A percentile compares a stretch with the other conserved stretches of the same genome.
Conservation (phyloP, 2,329 filamentous ascomycete species). For the Trichoderma sp. region DNA sequence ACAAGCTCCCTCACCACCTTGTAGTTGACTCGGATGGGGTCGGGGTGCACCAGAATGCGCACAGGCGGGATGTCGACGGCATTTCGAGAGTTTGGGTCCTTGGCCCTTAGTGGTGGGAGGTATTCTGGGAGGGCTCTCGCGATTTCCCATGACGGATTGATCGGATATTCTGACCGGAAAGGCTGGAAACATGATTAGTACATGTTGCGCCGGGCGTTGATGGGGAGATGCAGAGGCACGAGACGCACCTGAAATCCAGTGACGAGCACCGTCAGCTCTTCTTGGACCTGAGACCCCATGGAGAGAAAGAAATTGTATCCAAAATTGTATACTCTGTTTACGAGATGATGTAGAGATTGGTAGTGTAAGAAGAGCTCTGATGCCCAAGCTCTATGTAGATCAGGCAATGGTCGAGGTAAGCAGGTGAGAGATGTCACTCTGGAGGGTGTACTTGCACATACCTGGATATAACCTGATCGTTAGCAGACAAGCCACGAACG, state of each 20-base stretch:
- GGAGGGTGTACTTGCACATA: neutral
- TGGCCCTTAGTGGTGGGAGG: constrained; percentile 52
- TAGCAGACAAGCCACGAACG: neutral
- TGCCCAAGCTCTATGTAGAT: neutral
- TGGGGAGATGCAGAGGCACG: neutral
- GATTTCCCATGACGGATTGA: constrained; percentile 82
- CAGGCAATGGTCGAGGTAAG: neutral
- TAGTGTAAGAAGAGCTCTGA: neutral
- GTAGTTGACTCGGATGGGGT: constrained; percentile 71
- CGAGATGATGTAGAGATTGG: neutral
- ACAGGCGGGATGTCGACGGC: constrained; percentile 44
- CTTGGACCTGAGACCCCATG: constrained; percentile 39
- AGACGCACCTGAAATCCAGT: constrained; percentile 56
- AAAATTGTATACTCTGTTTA: neutral
- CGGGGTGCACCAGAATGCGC: constrained; percentile 61
- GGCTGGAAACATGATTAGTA: constrained; percentile 50
- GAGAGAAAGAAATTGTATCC: neutral
- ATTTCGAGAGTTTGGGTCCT: constrained; percentile 35
- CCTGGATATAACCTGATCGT: neutral
- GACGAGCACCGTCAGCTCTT: constrained; percentile 57
- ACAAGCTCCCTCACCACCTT: constrained; percentile 60
- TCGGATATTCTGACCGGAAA: constrained; percentile 66
- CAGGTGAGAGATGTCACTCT: neutral
- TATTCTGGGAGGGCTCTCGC: constrained; percentile 63
- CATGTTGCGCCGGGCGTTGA: neutral